These are phyloP conservation scores for Suhomyces bolitotheri DNA, from an alignment of 1,139 yeast species.

Conservation along the genomic window DNA sequence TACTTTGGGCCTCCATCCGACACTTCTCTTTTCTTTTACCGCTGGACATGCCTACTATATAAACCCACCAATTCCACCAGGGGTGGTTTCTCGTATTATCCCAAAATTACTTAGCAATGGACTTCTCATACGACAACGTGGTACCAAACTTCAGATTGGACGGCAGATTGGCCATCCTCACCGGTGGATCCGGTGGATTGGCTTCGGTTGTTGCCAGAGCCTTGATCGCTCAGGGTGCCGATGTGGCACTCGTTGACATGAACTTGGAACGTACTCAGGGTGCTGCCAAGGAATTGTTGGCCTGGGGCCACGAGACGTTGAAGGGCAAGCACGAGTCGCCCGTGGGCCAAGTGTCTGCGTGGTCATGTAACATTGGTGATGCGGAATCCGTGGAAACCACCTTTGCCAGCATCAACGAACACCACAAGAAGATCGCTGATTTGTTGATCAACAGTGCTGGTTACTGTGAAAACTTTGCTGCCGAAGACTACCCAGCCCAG, in stretches of 20 bases:
- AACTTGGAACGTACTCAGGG: slow-evolving; percentile 58
- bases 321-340: slow-evolving; percentile 42
- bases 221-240: slow-evolving; percentile 65
- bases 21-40: slow-evolving; percentile 7
- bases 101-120: slow-evolving; percentile 14
- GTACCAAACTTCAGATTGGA: slow-evolving; percentile 63
- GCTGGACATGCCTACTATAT: slow-evolving; percentile 1
- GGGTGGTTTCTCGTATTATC: not conserved
- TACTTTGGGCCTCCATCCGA: slow-evolving; percentile 1
- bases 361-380: slow-evolving; percentile 78
- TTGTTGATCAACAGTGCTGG: slow-evolving; percentile 78
- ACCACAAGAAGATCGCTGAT: slow-evolving; percentile 63
- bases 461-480: slow-evolving; percentile 78
- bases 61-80: slow-evolving; percentile 1
- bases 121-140: slow-evolving; percentile 42
- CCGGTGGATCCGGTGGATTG: slow-evolving; percentile 85
- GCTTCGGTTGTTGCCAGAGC: slow-evolving; percentile 70
- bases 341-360: slow-evolving; percentile 57
- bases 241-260: slow-evolving; percentile 74
- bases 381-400: slow-evolving; percentile 59
- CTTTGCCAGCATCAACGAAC: slow-evolving; percentile 50
- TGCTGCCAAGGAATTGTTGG: slow-evolving; percentile 58
- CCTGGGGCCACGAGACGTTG: slow-evolving; percentile 54
- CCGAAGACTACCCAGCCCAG: slow-evolving; percentile 71
- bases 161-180: slow-evolving; percentile 69